Percentiles rank a stretch among this genome's conserved stretches.
These are phyloP conservation scores for Xylaria castorea DNA, from an alignment of 495 filamentous ascomycete genomes.

Conservation along the genomic window DNA sequence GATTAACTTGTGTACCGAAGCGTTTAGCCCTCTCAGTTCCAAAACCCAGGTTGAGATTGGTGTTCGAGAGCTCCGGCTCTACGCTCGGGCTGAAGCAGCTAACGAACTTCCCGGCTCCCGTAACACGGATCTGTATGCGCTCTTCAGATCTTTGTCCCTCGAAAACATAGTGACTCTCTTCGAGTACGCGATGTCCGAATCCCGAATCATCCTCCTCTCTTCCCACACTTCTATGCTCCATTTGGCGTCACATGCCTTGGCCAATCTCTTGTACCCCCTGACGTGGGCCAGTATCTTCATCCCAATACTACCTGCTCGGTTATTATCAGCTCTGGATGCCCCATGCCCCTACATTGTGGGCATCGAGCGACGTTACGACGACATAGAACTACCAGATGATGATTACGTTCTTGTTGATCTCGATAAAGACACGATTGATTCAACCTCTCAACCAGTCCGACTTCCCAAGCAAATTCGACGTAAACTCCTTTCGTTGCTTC, in stretches of 20 bases:
- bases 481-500: slow-evolving; percentile 86
- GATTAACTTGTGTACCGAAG: slow-evolving; percentile 96
- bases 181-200: slow-evolving; percentile 92
- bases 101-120: slow-evolving; percentile 95
- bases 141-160: slow-evolving; percentile 88
- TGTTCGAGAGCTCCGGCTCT: slow-evolving; percentile 87
- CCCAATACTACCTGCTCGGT: slow-evolving; percentile 83
- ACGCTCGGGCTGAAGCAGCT: slow-evolving; percentile 87
- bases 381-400: slow-evolving; percentile 90
- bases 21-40: slow-evolving; percentile 86
- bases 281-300: slow-evolving; percentile 94
- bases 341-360: slow-evolving; percentile 98
- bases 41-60: slow-evolving; percentile 95
- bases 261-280: slow-evolving; percentile 85
- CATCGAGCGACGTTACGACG: slow-evolving; percentile 91
- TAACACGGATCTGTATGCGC: slow-evolving; percentile 89
- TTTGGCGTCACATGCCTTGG: slow-evolving; percentile 82
- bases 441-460: slow-evolving; percentile 71
- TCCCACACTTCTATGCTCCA: slow-evolving; percentile 97
- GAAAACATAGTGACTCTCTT: slow-evolving; percentile 91
- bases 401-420: slow-evolving; percentile 95
- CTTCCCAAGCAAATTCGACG: slow-evolving; percentile 88
- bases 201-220: slow-evolving; percentile 93
- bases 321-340: slow-evolving; percentile 89
- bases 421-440: slow-evolving; percentile 86